Evolutionary conservation across 169 alveolate species (phyloP).

Genomic region (Plasmodium ovale): DNA sequence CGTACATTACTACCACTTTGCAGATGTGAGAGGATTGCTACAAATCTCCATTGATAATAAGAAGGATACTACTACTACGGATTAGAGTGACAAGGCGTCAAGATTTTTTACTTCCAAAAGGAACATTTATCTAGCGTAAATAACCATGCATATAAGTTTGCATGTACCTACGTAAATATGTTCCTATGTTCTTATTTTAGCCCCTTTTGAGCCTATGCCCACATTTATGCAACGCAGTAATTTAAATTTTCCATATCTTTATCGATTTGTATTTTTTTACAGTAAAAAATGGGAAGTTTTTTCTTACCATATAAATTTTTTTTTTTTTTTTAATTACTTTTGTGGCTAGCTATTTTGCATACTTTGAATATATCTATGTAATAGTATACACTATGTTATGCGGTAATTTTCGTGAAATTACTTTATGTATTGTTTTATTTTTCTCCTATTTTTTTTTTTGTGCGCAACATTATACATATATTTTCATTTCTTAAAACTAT

Average conservation of each 20-base stretch:
- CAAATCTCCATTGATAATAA: conserved; percentile 55
- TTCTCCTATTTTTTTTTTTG: too few relatives aligned
- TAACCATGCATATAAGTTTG: too few relatives aligned
- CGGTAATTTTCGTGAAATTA: too few relatives aligned
- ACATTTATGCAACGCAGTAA: not conserved
- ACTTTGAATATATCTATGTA: not conserved
- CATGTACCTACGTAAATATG: too few relatives aligned
- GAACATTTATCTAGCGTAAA: too few relatives aligned
- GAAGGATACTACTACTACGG: not conserved
- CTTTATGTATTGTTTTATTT: too few relatives aligned
- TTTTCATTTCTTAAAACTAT: too few relatives aligned
- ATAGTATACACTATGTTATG: too few relatives aligned
- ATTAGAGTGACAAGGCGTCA: too few relatives aligned
- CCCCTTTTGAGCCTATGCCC: not conserved
- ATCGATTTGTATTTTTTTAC: not conserved
- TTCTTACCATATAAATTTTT: not conserved
- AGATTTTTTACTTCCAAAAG: too few relatives aligned
- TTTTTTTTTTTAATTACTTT: conserved; percentile 11
- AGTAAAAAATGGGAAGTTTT: not conserved
- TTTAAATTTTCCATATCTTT: not conserved
- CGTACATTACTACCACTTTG: not conserved
- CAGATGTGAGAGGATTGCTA: conserved; percentile 35
- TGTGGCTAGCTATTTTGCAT: not conserved
- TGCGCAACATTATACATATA: too few relatives aligned
- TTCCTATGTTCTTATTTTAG: too few relatives aligned